phyloP scores from a whole-genome alignment of 2,329 filamentous ascomycete genomes.

The Coniochaeta sp. region DNA sequence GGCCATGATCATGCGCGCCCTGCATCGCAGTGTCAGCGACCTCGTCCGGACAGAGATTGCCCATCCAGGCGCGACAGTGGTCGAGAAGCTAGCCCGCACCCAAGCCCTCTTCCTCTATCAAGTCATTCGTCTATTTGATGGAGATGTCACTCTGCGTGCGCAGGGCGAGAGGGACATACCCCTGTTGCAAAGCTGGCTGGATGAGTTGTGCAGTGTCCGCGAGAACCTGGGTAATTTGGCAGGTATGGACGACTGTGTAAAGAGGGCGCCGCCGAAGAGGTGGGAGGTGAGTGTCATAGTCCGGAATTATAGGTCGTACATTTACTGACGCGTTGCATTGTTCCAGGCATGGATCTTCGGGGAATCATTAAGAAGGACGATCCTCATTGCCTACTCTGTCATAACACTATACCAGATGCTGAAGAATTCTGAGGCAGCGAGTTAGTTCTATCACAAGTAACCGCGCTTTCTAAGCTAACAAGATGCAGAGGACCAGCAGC shows the following conservation, averaged over 20 bases:
- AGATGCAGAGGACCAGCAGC: slow-evolving; percentile 4
- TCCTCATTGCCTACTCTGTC: slow-evolving; percentile 21
- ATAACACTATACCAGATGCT: slow-evolving; percentile 18
- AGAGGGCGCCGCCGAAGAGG: slow-evolving; percentile 9
- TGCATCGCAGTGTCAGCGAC: slow-evolving; percentile 16
- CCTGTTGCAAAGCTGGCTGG: slow-evolving; percentile 16
- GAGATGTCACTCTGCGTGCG: slow-evolving; percentile 23
- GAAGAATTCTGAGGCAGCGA: slow-evolving; percentile 10
- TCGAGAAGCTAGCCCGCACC: slow-evolving; percentile 16
- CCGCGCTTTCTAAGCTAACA: not conserved
- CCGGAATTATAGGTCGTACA: not conserved
- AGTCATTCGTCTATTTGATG: slow-evolving; percentile 25
- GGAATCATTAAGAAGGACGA: slow-evolving; percentile 23
- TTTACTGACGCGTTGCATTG: not conserved
- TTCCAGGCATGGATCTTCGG: slow-evolving; percentile 25
- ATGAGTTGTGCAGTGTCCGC: slow-evolving; percentile 16
- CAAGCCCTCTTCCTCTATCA: slow-evolving; percentile 23
- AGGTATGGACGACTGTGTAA: slow-evolving; percentile 5
- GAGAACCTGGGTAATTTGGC: slow-evolving; percentile 16
- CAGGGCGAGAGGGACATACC: slow-evolving; percentile 22
- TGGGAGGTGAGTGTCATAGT: slow-evolving; percentile 17
- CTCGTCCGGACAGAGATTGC: slow-evolving; percentile 10
- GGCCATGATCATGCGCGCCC: slow-evolving; percentile 18
- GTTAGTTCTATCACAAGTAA: not conserved
- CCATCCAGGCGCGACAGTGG: slow-evolving; percentile 9